Conservation (phyloP, 352 stramenopile genomes). For the Globisporangium acanthophoron region DNA sequence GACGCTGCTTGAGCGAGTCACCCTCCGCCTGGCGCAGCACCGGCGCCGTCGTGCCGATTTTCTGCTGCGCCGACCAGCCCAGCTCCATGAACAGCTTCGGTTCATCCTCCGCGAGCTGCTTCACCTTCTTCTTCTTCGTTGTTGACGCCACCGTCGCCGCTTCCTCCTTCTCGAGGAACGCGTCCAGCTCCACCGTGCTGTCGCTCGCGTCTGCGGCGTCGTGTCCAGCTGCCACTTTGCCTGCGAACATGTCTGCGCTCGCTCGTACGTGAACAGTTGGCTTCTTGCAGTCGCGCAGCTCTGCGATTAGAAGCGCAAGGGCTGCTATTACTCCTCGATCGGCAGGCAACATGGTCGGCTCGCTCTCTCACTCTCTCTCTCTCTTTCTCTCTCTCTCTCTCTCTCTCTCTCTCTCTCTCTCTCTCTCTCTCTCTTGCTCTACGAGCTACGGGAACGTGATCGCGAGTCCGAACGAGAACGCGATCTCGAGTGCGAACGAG, state of each 20-base stretch:
- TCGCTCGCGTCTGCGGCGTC: not conserved
- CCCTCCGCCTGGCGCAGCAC: constrained; percentile 67
- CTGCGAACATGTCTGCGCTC: not conserved
- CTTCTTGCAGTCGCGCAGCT: not conserved
- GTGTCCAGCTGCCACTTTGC: not conserved
- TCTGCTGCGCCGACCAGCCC: constrained; percentile 51
- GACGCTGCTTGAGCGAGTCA: constrained; percentile 59
- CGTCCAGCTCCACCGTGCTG: constrained; percentile 31
- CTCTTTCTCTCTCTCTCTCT: too few relatives aligned
- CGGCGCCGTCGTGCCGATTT: constrained; percentile 50
- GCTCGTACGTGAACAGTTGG: not conserved
- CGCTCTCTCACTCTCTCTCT: too few relatives aligned
- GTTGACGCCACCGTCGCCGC: constrained; percentile 24
- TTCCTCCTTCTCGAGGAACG: constrained; percentile 47
- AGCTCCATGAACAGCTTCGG: constrained; percentile 74
- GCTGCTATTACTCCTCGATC: too few relatives aligned
- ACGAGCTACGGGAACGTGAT: not conserved
- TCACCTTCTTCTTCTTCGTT: constrained; percentile 20
- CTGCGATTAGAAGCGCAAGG: not conserved
- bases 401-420: not conserved
- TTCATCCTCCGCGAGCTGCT: constrained; percentile 25
- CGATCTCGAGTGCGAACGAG: too few relatives aligned
- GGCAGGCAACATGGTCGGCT: too few relatives aligned
- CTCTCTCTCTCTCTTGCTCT: not conserved
- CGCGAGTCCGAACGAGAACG: not conserved